Conservation (phyloP, 2,329 filamentous ascomycete species). For the Colletotrichum gigasporum region DNA sequence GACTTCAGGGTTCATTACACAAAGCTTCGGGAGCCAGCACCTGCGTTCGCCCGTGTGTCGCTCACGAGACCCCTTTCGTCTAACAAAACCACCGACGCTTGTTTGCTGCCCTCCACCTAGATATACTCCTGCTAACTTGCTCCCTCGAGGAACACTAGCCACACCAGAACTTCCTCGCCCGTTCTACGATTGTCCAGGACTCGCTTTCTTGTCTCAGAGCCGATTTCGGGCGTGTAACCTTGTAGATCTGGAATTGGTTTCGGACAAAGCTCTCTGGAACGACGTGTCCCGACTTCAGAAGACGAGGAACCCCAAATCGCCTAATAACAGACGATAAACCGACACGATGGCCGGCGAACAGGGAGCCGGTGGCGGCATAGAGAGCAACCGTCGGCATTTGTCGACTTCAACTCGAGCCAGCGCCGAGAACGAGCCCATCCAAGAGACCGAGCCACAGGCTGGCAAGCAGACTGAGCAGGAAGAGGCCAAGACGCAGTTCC, state of each 20-base stretch:
- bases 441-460: conserved; percentile 52
- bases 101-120: conserved; percentile 17
- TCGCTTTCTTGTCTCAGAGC: background rate
- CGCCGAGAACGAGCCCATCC: conserved; percentile 52
- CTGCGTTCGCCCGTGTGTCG: conserved; percentile 27
- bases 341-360: conserved; percentile 54
- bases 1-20: conserved; percentile 4
- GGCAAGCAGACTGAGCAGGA: conserved; percentile 47
- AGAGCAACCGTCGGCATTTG: conserved; percentile 44
- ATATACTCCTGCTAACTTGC: conserved; percentile 30
- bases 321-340: background rate
- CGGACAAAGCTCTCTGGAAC: background rate
- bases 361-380: conserved; percentile 52
- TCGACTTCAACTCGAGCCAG: conserved; percentile 53
- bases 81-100: conserved; percentile 15
- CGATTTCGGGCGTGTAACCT: conserved; percentile 13
- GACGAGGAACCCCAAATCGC: background rate
- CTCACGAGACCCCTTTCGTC: conserved; percentile 27
- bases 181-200: background rate
- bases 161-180: background rate
- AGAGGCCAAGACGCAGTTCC: conserved; percentile 40
- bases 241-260: background rate
- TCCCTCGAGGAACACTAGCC: conserved; percentile 4
- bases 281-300: background rate
- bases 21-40: conserved; percentile 7